Evolutionary conservation across 371 early-diverging fungal genomes (phyloP).

Genomic region (Paraphysoderma sedebokerense): DNA sequence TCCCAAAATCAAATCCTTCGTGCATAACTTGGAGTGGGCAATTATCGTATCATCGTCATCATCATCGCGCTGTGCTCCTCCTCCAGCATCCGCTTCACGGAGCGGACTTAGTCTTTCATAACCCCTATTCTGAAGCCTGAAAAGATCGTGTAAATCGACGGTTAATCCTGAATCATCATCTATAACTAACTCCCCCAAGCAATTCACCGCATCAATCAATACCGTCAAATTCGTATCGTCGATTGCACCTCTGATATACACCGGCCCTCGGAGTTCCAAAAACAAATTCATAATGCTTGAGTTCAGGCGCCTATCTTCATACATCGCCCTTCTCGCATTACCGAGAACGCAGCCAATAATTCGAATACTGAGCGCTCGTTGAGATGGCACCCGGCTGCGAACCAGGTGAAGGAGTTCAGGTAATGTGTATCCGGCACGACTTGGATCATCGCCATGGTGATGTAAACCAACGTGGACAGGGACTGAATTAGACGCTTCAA

Average conservation of each 20-base stretch:
- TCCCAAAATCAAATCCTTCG: no score
- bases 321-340: slow-evolving; percentile 18
- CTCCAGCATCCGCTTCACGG: no score
- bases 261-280: background rate
- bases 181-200: slow-evolving; percentile 17
- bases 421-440: slow-evolving; percentile 69
- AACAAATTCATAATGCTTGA: slow-evolving; percentile 5
- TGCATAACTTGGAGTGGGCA: no score
- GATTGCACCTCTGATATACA: slow-evolving; percentile 30
- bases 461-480: slow-evolving; percentile 54
- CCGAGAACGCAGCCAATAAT: slow-evolving; percentile 35
- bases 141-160: no score
- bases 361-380: slow-evolving; percentile 52
- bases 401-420: slow-evolving; percentile 60
- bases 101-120: no score
- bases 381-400: slow-evolving; percentile 65
- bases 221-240: slow-evolving; percentile 46
- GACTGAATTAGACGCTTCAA: slow-evolving; percentile 18
- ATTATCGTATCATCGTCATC: no score
- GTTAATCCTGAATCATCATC: no score
- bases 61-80: no score
- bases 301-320: slow-evolving; percentile 5
- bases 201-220: slow-evolving; percentile 27
- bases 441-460: slow-evolving; percentile 76
- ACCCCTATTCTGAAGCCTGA: no score